Conservation (phyloP, 106 monocot species). For the Phalaenopsis aphrodite region DNA sequence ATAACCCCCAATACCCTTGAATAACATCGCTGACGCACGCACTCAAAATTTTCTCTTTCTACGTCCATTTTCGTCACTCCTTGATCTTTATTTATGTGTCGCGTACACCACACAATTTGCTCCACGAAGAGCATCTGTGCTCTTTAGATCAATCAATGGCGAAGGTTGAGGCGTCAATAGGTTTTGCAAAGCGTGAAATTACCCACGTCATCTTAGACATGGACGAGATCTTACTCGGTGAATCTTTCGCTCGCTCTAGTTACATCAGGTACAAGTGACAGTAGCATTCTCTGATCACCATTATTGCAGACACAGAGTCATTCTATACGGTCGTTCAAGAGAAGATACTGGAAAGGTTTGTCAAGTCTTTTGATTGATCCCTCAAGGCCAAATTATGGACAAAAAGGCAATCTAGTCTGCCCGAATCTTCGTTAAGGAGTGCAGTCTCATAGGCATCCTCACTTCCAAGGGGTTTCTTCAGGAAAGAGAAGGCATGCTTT, state of each 20-base stretch:
- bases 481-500: slow-evolving; percentile 84
- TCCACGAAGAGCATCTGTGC: not conserved
- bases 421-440: slow-evolving; percentile 66
- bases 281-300: not conserved
- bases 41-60: too few relatives aligned
- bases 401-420: slow-evolving; percentile 90
- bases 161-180: not conserved
- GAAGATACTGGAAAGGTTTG: slow-evolving; percentile 74
- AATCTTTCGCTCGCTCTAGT: not conserved
- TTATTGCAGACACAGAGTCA: slow-evolving; percentile 60
- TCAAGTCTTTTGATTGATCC: slow-evolving; percentile 88
- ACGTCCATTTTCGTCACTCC: not conserved
- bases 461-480: slow-evolving; percentile 67
- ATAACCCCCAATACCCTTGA: too few relatives aligned
- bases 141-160: not conserved
- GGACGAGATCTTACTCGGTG: slow-evolving; percentile 93
- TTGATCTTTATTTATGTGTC: not conserved
- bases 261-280: not conserved
- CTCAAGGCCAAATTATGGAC: slow-evolving; percentile 94
- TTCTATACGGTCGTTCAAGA: slow-evolving; percentile 85
- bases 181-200: slow-evolving; percentile 15
- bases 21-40: too few relatives aligned
- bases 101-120: not conserved
- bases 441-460: slow-evolving; percentile 39
- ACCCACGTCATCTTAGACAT: slow-evolving; percentile 94